A percentile compares a stretch with the other conserved stretches of the same genome.
These are phyloP conservation scores for Euphorbia peplus DNA, from an alignment of 345 rosid species.

Conservation along the genomic window DNA sequence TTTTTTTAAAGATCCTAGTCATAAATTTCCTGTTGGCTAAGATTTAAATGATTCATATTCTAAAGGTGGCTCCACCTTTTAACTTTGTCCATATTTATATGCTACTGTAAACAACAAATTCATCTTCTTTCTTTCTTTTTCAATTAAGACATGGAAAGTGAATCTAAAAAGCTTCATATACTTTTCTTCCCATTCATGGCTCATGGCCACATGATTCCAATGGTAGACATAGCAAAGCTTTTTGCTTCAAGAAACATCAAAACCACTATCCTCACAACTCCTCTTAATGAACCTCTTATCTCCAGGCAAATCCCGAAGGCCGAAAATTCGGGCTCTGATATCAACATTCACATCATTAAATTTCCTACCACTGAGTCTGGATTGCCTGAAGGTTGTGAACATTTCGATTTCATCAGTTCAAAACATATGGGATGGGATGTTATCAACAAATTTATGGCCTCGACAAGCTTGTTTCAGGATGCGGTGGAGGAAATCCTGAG, in stretches of 20 bases:
- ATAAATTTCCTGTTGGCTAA: too few species aligned
- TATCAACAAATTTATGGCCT: background rate
- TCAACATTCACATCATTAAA: background rate
- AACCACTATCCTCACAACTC: constrained; percentile 47
- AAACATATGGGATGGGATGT: background rate
- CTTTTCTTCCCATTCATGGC: constrained; percentile 35
- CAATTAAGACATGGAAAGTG: background rate
- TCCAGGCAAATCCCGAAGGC: constrained; percentile 21
- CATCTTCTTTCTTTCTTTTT: background rate
- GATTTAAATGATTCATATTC: too few species aligned
- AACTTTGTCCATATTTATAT: too few species aligned
- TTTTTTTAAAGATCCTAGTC: too few species aligned
- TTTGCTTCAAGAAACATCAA: constrained; percentile 38
- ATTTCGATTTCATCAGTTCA: constrained; percentile 6
- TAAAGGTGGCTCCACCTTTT: too few species aligned
- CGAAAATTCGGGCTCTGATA: background rate
- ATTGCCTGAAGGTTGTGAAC: constrained; percentile 34
- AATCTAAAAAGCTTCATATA: constrained; percentile 14
- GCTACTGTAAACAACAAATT: background rate
- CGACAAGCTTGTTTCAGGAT: background rate
- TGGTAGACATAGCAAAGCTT: constrained; percentile 50
- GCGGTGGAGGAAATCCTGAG: background rate
- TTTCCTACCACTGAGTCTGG: constrained; percentile 24
- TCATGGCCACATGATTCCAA: constrained; percentile 43
- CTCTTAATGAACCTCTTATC: constrained; percentile 13